Conservation (phyloP, 441 rosid genomes). For the Pelargonium cotyledonis region DNA sequence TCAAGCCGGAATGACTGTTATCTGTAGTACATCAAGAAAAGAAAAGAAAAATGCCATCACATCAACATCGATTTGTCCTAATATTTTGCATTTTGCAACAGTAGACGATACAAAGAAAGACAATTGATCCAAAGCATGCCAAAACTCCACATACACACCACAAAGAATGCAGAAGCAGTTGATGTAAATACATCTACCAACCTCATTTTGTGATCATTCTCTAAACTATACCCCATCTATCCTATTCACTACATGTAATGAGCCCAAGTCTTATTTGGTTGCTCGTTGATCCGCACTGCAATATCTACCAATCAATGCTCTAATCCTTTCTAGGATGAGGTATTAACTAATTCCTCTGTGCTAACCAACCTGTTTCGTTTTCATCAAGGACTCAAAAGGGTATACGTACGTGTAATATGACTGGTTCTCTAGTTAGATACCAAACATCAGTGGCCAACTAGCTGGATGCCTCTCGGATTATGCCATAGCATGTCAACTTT, state of each 20-base stretch:
- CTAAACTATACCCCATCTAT: not conserved
- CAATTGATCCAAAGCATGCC: not conserved
- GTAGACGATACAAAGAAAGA: not conserved
- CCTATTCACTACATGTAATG: not conserved
- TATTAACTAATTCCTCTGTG: not conserved
- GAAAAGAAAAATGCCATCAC: not conserved
- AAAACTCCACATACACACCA: not conserved
- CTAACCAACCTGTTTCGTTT: not conserved
- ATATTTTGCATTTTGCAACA: not conserved
- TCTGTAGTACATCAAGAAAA: not conserved
- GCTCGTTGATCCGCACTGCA: not conserved
- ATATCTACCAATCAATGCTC: slow-evolving; percentile 2
- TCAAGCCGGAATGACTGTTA: not conserved
- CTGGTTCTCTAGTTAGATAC: slow-evolving; percentile 7
- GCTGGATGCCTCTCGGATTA: not conserved
- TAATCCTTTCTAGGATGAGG: not conserved
- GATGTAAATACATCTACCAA: not conserved
- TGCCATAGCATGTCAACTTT: slow-evolving; percentile 7
- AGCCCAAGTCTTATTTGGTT: not conserved
- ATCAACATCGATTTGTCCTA: not conserved
- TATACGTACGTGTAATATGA: not conserved
- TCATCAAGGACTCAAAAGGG: not conserved
- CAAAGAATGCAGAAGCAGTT: not conserved
- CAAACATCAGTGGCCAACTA: slow-evolving; percentile 8
- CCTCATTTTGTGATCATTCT: not conserved